phyloP scores from a whole-genome alignment of 805 yeast genomes.

The Starmera quercuum region DNA sequence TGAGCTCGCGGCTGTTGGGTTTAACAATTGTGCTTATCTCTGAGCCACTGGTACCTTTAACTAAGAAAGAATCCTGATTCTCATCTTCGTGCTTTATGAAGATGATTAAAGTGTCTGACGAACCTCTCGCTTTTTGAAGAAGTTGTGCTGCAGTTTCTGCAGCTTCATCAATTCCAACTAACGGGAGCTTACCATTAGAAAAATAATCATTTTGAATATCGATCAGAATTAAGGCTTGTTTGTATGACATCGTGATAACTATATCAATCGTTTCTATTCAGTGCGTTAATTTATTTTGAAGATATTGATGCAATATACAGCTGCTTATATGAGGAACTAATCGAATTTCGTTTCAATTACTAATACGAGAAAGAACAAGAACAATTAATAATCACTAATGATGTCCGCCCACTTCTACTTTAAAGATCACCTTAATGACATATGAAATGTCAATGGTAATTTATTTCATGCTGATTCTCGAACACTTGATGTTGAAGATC shows the following conservation, averaged over 20 bases:
- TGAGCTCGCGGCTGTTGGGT: conserved; percentile 5
- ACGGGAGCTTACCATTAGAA: conserved; percentile 7
- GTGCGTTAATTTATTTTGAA: no score
- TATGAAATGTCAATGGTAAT: no score
- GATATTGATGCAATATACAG: no score
- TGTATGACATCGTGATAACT: conserved; percentile 1
- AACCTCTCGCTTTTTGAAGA: conserved; percentile 7
- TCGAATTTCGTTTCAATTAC: no score
- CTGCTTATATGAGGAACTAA: no score
- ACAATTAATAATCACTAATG: no score
- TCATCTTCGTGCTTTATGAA: conserved; percentile 9
- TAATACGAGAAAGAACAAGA: no score
- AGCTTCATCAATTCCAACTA: conserved; percentile 7
- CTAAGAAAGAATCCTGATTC: conserved; percentile 6
- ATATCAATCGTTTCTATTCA: no score
- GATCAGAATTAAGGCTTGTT: conserved; percentile 5
- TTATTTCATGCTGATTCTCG: no score
- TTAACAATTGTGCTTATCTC: conserved; percentile 7
- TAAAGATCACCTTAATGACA: no score
- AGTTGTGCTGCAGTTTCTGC: conserved; percentile 7
- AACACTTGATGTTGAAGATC: no score
- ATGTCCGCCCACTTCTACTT: no score
- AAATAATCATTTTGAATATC: conserved; percentile 16
- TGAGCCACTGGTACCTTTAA: conserved; percentile 5
- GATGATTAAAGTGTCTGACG: conserved; percentile 4